These are phyloP conservation scores for Hypholoma sublateritium DNA, from an alignment of 768 basidiomycete genomes.

Conservation along the genomic window DNA sequence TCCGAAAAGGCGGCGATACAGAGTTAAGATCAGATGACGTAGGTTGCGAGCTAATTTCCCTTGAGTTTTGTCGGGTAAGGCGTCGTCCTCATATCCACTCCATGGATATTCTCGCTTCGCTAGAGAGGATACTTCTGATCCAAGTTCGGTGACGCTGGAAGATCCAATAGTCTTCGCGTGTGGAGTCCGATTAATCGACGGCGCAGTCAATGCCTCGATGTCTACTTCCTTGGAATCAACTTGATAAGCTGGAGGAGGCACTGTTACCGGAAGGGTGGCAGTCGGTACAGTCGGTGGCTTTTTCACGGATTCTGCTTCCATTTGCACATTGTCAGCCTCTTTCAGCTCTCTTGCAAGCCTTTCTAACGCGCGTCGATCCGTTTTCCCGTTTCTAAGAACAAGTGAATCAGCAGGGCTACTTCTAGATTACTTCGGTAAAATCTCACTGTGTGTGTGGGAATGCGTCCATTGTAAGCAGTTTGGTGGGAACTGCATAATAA, in stretches of 20 bases:
- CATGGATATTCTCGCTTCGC: conserved; percentile 40
- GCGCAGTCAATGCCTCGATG: conserved; percentile 5
- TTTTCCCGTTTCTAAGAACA: conserved; percentile 42
- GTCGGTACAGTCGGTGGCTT: background rate
- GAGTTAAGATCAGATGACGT: conserved; percentile 52
- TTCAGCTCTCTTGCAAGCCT: conserved; percentile 30
- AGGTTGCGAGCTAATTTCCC: conserved; percentile 49
- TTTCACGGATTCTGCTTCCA: background rate
- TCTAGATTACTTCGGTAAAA: background rate
- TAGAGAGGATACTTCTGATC: conserved; percentile 25
- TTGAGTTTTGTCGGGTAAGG: conserved; percentile 49
- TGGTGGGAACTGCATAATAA: conserved; percentile 58
- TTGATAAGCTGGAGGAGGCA: conserved; percentile 15
- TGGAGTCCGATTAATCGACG: conserved; percentile 2
- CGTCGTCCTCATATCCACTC: conserved; percentile 53
- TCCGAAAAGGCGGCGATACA: conserved; percentile 61
- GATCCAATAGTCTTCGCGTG: conserved; percentile 1
- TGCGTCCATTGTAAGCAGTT: conserved; percentile 39
- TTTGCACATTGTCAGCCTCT: background rate
- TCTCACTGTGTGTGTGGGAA: conserved; percentile 55
- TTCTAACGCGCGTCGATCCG: conserved; percentile 46
- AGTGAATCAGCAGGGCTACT: conserved; percentile 4
- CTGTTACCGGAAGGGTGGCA: conserved; percentile 3
- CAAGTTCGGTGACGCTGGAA: conserved; percentile 21
- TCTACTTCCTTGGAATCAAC: conserved; percentile 9